Evolutionary conservation across 768 basidiomycete genomes (phyloP), one percentile per base, ranked within the genome.

Genomic region (Phylloporus arenicola): DNA sequence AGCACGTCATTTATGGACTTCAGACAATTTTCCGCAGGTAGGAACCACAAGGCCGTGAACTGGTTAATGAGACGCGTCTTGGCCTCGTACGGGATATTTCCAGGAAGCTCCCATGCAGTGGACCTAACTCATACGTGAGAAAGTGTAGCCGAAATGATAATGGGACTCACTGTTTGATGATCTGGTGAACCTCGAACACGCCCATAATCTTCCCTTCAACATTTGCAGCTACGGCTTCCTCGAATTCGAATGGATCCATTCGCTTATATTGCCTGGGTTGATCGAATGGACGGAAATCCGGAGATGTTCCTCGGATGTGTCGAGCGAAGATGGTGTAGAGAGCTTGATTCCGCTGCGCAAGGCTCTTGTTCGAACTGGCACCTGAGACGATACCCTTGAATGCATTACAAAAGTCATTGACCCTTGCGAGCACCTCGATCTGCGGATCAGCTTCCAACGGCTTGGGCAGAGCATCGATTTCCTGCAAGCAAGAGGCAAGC

Each of bases 321-420:
- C 41, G 42, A 52, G 69, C 68, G 50, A 78, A 72, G 1, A 33
- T 45, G 0, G 35, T 40, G 47, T 75, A 78, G 1, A 61, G 52
- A 0, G 52, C 58, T 17, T 67, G 64, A 33, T 71, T 72, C 1
- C 51, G 50, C 45, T 72, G 76, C 0, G 69, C 70, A 17, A 78
- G 64, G 1, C 6, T 43, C 57, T 75, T 74, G 51, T 69, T 56
- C 3, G 65, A 58, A 35, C 61, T 55, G 6, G 53, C 47, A 1
- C 74, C 77, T 6, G 62, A 56, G 22, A 75, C 69, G 1, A 53
- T 54, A 3, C 57, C 55, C 16, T 57, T 64, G 41, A 76, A 67
- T 2, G 64, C 72, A n/a, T 64, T 57, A 48, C 73, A 79, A 51
- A 85, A 83, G 0, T 57, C 57, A 0, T 64, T 74, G 38, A 82